phyloP scores from a whole-genome alignment of 1,284 basidiomycete species.

The Afroboletus lepidellus region DNA sequence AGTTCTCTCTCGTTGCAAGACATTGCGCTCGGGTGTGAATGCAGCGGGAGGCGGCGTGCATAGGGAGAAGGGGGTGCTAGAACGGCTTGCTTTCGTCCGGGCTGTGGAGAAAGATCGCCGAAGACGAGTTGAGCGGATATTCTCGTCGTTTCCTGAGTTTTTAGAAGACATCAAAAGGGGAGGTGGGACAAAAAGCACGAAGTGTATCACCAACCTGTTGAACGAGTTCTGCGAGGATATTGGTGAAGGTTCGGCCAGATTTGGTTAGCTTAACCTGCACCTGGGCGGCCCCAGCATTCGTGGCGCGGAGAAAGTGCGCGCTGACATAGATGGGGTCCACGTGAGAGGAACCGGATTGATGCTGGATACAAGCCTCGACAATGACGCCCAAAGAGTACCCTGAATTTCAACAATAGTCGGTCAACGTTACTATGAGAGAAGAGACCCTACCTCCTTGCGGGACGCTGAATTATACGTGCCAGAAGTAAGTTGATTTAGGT shows the following conservation, averaged over 20 bases:
- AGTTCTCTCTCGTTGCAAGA: conserved; percentile 18
- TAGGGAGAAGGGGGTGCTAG: conserved; percentile 51
- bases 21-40: conserved; percentile 47
- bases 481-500: neutral
- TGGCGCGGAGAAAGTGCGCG: conserved; percentile 53
- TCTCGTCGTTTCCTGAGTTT: conserved; percentile 41
- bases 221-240: conserved; percentile 52
- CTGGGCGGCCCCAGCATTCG: conserved; percentile 40
- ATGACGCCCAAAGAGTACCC: conserved; percentile 58
- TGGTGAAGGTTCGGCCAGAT: conserved; percentile 50
- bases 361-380: conserved; percentile 50
- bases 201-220: conserved; percentile 45
- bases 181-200: neutral
- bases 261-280: conserved; percentile 48
- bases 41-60: conserved; percentile 54
- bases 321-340: conserved; percentile 57
- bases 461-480: conserved; percentile 37
- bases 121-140: conserved; percentile 57
- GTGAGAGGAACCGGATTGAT: conserved; percentile 47
- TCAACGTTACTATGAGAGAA: neutral
- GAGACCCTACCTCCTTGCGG: conserved; percentile 50
- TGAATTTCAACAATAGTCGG: conserved; percentile 21
- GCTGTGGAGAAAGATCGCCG: conserved; percentile 43
- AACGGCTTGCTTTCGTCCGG: conserved; percentile 25
- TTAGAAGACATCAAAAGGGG: conserved; percentile 4